These are phyloP conservation scores for Leptographium flavum DNA, from an alignment of 2,329 filamentous ascomycete genomes.

Conservation along the genomic window DNA sequence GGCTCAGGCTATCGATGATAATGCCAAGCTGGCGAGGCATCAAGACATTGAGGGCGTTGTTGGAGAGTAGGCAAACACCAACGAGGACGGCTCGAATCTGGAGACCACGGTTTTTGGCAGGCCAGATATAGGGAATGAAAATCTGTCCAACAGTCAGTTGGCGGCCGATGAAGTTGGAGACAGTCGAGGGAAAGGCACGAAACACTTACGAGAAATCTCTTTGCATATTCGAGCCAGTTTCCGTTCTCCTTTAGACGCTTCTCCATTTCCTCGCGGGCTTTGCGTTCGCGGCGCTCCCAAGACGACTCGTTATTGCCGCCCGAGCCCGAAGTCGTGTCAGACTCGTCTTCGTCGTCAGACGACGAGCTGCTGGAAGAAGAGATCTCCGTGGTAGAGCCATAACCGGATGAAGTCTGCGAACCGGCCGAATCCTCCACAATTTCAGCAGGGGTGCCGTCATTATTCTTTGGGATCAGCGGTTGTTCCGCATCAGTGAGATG, in stretches of 20 bases:
- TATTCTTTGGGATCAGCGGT: constrained; percentile 35
- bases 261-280: constrained; percentile 42
- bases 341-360: constrained; percentile 6
- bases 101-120: constrained; percentile 47
- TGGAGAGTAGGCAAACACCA: constrained; percentile 50
- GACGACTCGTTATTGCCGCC: constrained; percentile 33
- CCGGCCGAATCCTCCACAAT: constrained; percentile 2
- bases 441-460: constrained; percentile 9
- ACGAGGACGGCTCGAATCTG: constrained; percentile 57
- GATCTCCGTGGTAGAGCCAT: constrained; percentile 26
- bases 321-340: constrained; percentile 14
- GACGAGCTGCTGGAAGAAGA: constrained; percentile 24
- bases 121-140: constrained; percentile 70
- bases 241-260: constrained; percentile 61
- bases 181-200: background rate
- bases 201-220: constrained; percentile 46
- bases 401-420: constrained; percentile 14
- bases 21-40: constrained; percentile 72
- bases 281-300: constrained; percentile 38
- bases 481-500: constrained; percentile 24
- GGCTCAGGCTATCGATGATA: constrained; percentile 55
- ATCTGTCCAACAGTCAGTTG: constrained; percentile 27
- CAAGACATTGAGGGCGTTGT: constrained; percentile 61
- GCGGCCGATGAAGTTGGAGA: background rate
- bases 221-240: constrained; percentile 64